These are phyloP conservation scores for Aspergillus spinulosporus DNA, from an alignment of 2,329 filamentous ascomycete species.

Conservation along the genomic window DNA sequence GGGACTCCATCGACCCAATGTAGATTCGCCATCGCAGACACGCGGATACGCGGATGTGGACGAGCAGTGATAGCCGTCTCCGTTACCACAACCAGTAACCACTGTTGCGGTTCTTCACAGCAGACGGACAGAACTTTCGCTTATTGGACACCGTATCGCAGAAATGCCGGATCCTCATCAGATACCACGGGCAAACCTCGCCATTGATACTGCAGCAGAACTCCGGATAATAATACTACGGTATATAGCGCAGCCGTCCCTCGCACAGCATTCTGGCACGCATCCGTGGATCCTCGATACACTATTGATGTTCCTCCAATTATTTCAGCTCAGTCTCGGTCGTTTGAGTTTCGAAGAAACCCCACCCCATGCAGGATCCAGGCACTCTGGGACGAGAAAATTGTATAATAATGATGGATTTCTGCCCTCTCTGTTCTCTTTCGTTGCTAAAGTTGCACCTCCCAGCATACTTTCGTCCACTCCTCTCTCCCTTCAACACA, in stretches of 20 bases:
- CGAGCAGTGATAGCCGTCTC: background rate
- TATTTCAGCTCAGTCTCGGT: background rate
- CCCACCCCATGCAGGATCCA: conserved; percentile 1
- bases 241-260: background rate
- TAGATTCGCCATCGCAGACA: background rate
- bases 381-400: background rate
- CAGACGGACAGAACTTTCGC: background rate
- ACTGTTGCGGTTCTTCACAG: background rate
- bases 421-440: background rate
- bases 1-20: background rate
- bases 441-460: background rate
- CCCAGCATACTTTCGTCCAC: background rate
- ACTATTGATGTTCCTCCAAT: conserved; percentile 9
- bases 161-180: background rate
- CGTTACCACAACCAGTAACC: background rate
- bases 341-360: background rate
- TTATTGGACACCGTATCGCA: conserved; percentile 1
- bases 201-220: background rate
- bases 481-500: background rate
- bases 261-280: background rate
- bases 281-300: conserved; percentile 8
- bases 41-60: background rate
- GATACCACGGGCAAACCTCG: background rate
- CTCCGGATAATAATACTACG: background rate
- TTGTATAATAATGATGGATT: conserved; percentile 1